Base-by-base conservation (phyloP, 306 rosid genomes). In the Vigna mungo region DNA sequence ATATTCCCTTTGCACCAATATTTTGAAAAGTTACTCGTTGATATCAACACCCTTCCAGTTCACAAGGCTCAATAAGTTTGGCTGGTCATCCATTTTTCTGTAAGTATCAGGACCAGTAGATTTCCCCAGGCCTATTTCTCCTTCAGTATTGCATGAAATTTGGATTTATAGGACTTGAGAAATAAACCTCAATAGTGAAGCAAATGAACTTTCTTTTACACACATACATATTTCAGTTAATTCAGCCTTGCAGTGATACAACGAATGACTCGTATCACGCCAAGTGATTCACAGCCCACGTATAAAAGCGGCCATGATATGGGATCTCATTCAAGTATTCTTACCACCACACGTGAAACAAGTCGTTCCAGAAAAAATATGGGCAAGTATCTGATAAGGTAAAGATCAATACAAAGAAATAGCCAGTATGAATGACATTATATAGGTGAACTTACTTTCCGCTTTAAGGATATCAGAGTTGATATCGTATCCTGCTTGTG, bases 401-500 rank as follows among this genome's bases (percentile, higher is more conserved):
- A 64, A 72, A 64, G 41, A 80, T 46, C 68, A 55, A 74, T 34
- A 16, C 61, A 74, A n/a, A 36, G 51, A 55, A 56, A 78, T 43
- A 56, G 18, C 37, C 18, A 17, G 34, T 34, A 61, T 9, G 44
- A 60, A 80, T 53, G 37, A 20, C 48, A 20, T 8, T 7, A 49
- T 12, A 39, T 27, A 9, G 10, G 53, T 30, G 34, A 66, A 88
- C 92, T 87, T 88, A 85, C 99, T 88, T 71, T 84, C 80, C 74
- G 82, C 54, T 83, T 92, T 90, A 30, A 89, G 90, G 55, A 87
- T 65, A 75, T 92, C 92, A 2, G 89, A 80, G 66, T 82, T 84
- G 55, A 92, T 62, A 58, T 89, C 92, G 68, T 82, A 70, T 61
- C 95, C 99, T 39, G 90, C 84, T 79, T 92, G 98, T 7, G 91